Evolutionary conservation across 805 yeast genomes (phyloP), one percentile per base, ranked within the genome.

Genomic region (Danielia oregonensis): DNA sequence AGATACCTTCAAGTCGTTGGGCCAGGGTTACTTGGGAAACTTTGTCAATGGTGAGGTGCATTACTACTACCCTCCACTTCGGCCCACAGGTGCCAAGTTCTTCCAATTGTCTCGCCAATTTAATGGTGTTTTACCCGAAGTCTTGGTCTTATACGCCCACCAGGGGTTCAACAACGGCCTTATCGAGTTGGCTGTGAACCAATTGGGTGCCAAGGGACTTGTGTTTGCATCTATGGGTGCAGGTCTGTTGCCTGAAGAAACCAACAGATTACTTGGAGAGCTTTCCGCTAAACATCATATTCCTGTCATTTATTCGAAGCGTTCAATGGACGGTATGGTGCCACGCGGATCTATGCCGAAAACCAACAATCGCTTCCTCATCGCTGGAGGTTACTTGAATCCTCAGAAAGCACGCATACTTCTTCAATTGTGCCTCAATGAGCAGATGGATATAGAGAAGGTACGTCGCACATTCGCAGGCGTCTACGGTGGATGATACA

Each of bases 211-310:
- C 17, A 64, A 67, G 27, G 87, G 86, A 5, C 51, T 81, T 11
- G 78, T 81, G 1, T 59, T 80, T 32, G 87, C 86, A 0, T 76
- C 84, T 2, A 74, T 79, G 71, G 87, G 87, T 24, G 84, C 86
- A 1, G 87, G 87, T 1, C 76, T 83, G 2, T 54, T 80, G 57
- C 66, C 77, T 17, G 73, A 69, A 4, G 58, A 51, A 11, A 74
- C 80, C 2, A 75, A 74, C 42, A 61, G 63, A 27, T 55, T 58
- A n/a, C 50, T 70, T 28, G 58, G 65, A 18, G 57, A 63, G 29
- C 61, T 65, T 14, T 68, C 66, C 39, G 48, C 57, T n/a, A 32
- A 45, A 26, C 51, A 63, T 31, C 48, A 57, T 13, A 61, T 77
- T 18, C 86, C 86, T 1, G 66, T 79, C 1, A 65, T 81, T 1